These are phyloP conservation scores for Corylus heterophylla DNA, from an alignment of 306 rosid genomes.

Conservation along the genomic window DNA sequence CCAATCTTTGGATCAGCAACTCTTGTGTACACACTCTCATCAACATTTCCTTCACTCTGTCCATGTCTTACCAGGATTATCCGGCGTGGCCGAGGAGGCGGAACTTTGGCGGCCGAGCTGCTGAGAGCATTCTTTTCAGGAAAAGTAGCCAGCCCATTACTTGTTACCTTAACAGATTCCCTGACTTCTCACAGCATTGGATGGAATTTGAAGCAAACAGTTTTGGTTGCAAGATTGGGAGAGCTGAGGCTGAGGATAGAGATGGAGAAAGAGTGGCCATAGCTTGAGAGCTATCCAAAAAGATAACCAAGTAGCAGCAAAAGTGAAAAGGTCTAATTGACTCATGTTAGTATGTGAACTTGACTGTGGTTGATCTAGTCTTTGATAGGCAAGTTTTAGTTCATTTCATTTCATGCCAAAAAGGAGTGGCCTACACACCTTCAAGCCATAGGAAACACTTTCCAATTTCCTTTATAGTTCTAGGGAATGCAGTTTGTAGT, in stretches of 20 bases:
- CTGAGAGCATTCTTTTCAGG: slow-evolving; percentile 40
- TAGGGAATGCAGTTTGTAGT: background rate
- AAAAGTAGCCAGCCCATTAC: slow-evolving; percentile 37
- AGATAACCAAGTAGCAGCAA: background rate
- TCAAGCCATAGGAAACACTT: slow-evolving; percentile 1
- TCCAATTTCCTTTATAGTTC: background rate
- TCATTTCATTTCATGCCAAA: background rate
- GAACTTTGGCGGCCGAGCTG: background rate
- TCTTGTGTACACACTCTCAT: slow-evolving; percentile 63
- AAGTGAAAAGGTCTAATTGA: background rate
- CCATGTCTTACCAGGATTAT: slow-evolving; percentile 90
- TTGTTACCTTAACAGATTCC: background rate
- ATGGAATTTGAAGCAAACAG: slow-evolving; percentile 10
- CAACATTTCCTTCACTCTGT: slow-evolving; percentile 80
- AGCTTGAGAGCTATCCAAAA: background rate
- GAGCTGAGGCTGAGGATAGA: background rate
- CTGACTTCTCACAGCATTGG: slow-evolving; percentile 39
- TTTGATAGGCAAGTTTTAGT: background rate
- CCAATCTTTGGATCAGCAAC: slow-evolving; percentile 73
- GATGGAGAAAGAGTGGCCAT: slow-evolving; percentile 19
- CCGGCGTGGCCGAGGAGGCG: slow-evolving; percentile 77
- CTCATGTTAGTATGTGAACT: background rate
- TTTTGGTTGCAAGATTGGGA: slow-evolving; percentile 22
- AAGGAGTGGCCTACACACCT: background rate
- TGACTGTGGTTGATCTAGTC: background rate